Evolutionary conservation across 441 rosid species (phyloP).

Genomic region (Bocquillonia castaneifolia): DNA sequence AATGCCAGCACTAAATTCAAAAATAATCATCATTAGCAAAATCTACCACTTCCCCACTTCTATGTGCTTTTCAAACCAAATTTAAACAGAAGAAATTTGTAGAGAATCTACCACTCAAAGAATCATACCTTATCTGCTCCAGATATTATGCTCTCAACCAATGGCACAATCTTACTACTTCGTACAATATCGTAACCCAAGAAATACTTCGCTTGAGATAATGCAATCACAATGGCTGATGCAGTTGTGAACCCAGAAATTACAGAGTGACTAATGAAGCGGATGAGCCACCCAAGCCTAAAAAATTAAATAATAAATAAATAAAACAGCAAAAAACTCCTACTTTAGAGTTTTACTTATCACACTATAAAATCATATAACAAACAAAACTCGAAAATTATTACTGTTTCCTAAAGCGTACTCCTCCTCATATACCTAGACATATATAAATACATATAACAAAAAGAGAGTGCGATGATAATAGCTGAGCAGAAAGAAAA

Average conservation of each 20-base stretch:
- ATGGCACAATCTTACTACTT: slow-evolving; percentile 86
- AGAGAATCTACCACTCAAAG: slow-evolving; percentile 15
- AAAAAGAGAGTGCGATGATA: slow-evolving; percentile 1
- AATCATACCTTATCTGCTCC: slow-evolving; percentile 69
- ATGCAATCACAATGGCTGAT: slow-evolving; percentile 89
- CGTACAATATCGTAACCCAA: slow-evolving; percentile 73
- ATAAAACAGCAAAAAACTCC: slow-evolving; percentile 8
- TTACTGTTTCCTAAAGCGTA: too few species aligned
- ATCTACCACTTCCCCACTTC: background rate
- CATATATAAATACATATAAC: background rate
- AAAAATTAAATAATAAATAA: slow-evolving; percentile 13
- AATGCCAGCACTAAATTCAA: background rate
- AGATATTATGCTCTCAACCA: slow-evolving; percentile 80
- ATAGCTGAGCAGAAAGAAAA: slow-evolving; percentile 7
- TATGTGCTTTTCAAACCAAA: background rate
- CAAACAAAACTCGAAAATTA: slow-evolving; percentile 1
- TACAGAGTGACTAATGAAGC: slow-evolving; percentile 96
- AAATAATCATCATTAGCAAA: background rate
- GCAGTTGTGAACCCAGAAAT: slow-evolving; percentile 96
- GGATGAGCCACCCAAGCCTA: slow-evolving; percentile 99
- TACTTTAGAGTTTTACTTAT: slow-evolving; percentile 2
- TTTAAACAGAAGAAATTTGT: background rate
- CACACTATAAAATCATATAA: slow-evolving; percentile 10
- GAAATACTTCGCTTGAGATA: slow-evolving; percentile 88
- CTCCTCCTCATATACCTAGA: too few species aligned